Base-by-base conservation (phyloP, 768 basidiomycete genomes). In the Crepidotus variabilis region DNA sequence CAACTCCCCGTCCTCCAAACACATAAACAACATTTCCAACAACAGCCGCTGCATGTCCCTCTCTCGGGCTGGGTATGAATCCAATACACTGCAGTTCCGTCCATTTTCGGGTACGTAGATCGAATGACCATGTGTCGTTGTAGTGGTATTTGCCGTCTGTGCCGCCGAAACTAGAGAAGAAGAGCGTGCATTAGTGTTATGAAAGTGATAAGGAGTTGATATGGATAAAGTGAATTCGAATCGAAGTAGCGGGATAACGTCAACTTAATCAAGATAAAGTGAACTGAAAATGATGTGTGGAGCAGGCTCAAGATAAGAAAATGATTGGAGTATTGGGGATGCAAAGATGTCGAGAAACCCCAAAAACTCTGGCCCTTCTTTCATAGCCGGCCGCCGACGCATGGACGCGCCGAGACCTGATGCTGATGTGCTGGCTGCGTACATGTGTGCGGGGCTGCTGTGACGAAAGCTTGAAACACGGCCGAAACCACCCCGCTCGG, bases 111-210 rank as follows among this genome's bases (percentile, higher is more conserved):
- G 92, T 88, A 36, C 77, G 78, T 51, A 94, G 75, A 69, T 96
- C 93, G 71, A 91, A 98, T 1, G 86, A 80, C 97, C 97, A 99
- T 6, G 94, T 98, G 68, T 99, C 97, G 70, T 98, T 99, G 75
- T 99, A 99, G 68, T 98, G 97, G 72, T 90, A 98, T 67, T 88
- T 86, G n/a, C 95, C 95, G 67, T 99, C 97, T 11, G 97, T 99
- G 48, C 97, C 97, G 32, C 97, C 97, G 63, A 99, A 98, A 50
- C 92, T 95, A 59, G 59, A 39, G 55, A 51, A 16, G 63, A 61
- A 59, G 8, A 52, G 35, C 18, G 16, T 24, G 32, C n/a, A 46
- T 24, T n/a, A n/a, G 34, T n/a, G n/a, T n/a, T n/a, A n/a, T n/a
- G n/a, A n/a, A n/a, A n/a, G n/a, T n/a, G n/a, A n/a, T n/a, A n/a